A percentile compares a stretch with the other conserved stretches of the same genome.
These are phyloP conservation scores for Cicer judaicum DNA, from an alignment of 306 rosid species.

Conservation along the genomic window DNA sequence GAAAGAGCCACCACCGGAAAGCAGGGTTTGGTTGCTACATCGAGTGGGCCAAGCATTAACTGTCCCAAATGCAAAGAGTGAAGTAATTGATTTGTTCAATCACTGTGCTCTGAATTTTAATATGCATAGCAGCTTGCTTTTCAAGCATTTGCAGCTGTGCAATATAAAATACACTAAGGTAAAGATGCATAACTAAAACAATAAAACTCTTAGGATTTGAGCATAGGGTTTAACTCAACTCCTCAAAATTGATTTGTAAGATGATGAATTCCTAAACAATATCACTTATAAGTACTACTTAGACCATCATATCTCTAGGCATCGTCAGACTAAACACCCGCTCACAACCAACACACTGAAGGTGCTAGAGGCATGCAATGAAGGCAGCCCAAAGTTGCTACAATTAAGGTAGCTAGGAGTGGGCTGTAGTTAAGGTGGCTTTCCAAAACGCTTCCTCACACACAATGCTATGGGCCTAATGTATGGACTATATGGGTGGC, in stretches of 20 bases:
- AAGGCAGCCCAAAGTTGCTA: conserved; percentile 4
- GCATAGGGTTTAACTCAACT: not conserved
- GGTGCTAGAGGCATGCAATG: not conserved
- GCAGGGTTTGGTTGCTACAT: not conserved
- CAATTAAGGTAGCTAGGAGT: not conserved
- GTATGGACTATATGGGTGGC: not conserved
- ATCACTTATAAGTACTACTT: not conserved
- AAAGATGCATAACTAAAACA: not conserved
- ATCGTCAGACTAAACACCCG: not conserved
- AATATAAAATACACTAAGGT: not conserved
- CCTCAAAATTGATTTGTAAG: not conserved
- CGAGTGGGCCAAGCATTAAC: not conserved
- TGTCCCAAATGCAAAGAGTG: not conserved
- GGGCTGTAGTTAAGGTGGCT: not conserved
- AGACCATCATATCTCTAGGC: not conserved
- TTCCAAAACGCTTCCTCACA: not conserved
- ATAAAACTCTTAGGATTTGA: not conserved
- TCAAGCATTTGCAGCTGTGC: not conserved
- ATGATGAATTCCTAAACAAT: not conserved
- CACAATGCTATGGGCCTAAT: not conserved
- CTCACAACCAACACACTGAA: conserved; percentile 1
- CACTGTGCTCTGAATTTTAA: not conserved
- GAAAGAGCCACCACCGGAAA: not conserved
- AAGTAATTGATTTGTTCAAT: not conserved
- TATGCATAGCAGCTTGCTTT: not conserved